Evolutionary conservation across 306 rosid species (phyloP).

Genomic region (Gleditsia sinensis): DNA sequence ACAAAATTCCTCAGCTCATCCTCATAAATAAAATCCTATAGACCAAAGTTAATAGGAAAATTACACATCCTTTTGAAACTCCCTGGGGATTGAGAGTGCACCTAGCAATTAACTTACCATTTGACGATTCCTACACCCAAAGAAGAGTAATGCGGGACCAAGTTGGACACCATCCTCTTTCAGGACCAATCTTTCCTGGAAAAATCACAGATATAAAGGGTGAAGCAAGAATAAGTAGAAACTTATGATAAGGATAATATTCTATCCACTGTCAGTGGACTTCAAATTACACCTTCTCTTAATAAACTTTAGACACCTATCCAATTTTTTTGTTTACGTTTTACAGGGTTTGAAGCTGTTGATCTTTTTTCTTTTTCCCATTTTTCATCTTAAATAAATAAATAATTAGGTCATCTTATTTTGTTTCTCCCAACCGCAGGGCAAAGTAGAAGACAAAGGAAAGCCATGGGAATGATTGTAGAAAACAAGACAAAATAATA

Average conservation of each 20-base stretch:
- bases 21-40: constrained; percentile 90
- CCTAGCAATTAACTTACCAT: constrained; percentile 59
- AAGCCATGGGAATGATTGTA: constrained; percentile 37
- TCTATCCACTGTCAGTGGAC: too few species aligned
- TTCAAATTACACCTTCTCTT: too few species aligned
- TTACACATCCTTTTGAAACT: constrained; percentile 27
- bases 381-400: too few species aligned
- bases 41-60: constrained; percentile 35
- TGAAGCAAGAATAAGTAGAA: constrained; percentile 18
- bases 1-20: constrained; percentile 82
- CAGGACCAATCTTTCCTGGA: constrained; percentile 86
- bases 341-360: too few species aligned
- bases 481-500: constrained; percentile 53
- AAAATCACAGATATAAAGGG: constrained; percentile 33
- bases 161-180: constrained; percentile 70
- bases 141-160: constrained; percentile 85
- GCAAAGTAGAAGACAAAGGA: too few species aligned
- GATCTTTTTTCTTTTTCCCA: too few species aligned
- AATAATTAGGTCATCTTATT: too few species aligned
- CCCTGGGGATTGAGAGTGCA: constrained; percentile 14
- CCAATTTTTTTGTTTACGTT: too few species aligned
- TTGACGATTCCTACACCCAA: constrained; percentile 92
- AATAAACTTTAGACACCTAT: too few species aligned
- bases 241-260: background rate
- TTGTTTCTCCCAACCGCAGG: too few species aligned